Evolutionary conservation across 2,329 filamentous ascomycete species (phyloP), one percentile per base, ranked within the genome.

Genomic region (Colletotrichum liriopes): DNA sequence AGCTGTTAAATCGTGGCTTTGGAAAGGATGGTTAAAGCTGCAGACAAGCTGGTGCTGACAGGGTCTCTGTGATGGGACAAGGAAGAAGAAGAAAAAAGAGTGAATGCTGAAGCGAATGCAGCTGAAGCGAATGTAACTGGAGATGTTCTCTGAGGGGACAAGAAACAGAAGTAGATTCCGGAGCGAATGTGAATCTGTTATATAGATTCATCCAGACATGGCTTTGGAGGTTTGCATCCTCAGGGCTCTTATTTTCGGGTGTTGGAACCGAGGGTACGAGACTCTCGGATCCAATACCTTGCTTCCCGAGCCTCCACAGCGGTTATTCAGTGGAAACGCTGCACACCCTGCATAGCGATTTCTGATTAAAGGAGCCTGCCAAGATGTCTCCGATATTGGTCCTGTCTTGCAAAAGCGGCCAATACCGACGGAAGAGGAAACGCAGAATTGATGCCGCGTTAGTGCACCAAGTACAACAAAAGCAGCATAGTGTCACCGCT

Each of bases 111-210:
- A 52, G n/a, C 29, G 12, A 16, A 59, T 62, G 26, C 26, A 52
- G 26, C 49, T 7, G 16, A 32, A 71, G 61, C 32, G 49, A 39
- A 37, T 45, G 35, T 41, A 16, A 39, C 51, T 56, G 49, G 49
- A 43, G 62, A 56, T 18, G 51, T 32, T 61, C 39, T 61, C 37
- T 41, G 39, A 20, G 20, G 43, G 23, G 5, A 23, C 7, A 45
- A 12, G 23, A 43, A 8, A 45, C 8, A 61, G 43, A 7, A 29
- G 26, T 20, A 32, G 12, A 29, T 32, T 26, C 9, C 9, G 49
- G 16, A 6, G 26, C 49, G 7, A 26, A 16, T 23, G 26, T 32
- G 26, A 18, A 32, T 20, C 18, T 52, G 26, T 52, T 52, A 52
- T 52, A 52, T 51, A 51, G 20, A 32, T 32, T 11, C 49, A 32